Evolutionary conservation across 2,329 filamentous ascomycete genomes (phyloP), one percentile per base, ranked within the genome.

Genomic region (Diaporthe citri): DNA sequence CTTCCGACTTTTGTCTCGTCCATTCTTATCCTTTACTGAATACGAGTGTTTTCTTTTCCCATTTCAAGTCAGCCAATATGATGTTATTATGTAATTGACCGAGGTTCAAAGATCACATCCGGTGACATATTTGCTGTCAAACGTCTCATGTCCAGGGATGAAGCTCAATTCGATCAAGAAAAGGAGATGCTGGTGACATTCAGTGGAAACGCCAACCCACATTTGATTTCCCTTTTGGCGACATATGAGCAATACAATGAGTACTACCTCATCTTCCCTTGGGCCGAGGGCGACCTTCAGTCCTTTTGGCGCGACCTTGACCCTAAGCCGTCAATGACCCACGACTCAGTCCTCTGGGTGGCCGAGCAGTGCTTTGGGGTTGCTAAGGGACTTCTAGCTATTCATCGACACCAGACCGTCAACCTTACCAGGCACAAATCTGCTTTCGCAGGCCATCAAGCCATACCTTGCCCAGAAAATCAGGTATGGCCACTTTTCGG

Each of bases 141-240:
- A 22, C 28, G 60, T 20, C 69, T 78, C 9, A 22, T 55, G 8
- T 74, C 77, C 6, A 46, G 34, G 13, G 17, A 70, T 46, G 62
- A 28, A 20, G 62, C 34, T 13, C 52, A 28, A 6, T 78, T 77
- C 52, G 59, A 77, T 3, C 52, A 62, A n/a, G 78, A 79, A 48
- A 73, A 75, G 36, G 74, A 78, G 1, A 77, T 76, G 52, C 75
- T 79, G 3, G 76, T 78, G 34, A 71, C 71, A 15, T 75, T 78
- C 62, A 78, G 75, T 62, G 72, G 73, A 28, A 25, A 73, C 22
- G 28, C 9, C 2, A 52, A 78, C 25, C 17, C 52, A 1, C 75
- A 79, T 56, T 43, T 79, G 4, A 77, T 79, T n/a, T 76, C 76
- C 9, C 77, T 79, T 0, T 66, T 79, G 15, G 73, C 59, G 17